Conservation (phyloP, 2,329 filamentous ascomycete genomes). For the Pleomassaria siparia region DNA sequence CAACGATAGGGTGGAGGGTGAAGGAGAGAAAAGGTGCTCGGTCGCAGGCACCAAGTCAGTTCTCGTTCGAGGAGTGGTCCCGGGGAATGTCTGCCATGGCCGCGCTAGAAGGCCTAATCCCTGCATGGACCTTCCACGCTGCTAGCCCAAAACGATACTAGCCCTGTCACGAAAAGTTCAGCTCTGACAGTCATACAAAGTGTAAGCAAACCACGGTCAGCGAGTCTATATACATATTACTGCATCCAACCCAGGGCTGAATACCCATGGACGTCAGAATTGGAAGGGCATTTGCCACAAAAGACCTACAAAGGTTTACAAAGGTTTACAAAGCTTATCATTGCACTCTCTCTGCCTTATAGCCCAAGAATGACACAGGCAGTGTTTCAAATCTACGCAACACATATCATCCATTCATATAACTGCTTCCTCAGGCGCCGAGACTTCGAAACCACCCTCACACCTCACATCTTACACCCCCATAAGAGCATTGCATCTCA, state of each 20-base stretch:
- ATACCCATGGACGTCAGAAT: too few relatives aligned
- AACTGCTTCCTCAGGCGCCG: not conserved
- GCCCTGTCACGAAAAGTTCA: not conserved
- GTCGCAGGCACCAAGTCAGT: not conserved
- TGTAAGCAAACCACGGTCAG: too few relatives aligned
- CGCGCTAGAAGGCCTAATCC: conserved; percentile 1
- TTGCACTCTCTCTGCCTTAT: not conserved
- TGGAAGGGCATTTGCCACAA: too few relatives aligned
- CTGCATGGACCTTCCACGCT: not conserved
- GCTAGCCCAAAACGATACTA: not conserved
- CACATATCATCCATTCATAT: not conserved
- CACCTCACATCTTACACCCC: too few relatives aligned
- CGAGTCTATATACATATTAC: too few relatives aligned
- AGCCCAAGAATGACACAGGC: not conserved
- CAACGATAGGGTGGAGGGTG: conserved; percentile 4
- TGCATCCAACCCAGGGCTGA: too few relatives aligned
- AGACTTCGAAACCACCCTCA: not conserved
- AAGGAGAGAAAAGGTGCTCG: conserved; percentile 1
- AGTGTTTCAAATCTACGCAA: conserved; percentile 3
- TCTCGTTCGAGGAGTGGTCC: conserved; percentile 1
- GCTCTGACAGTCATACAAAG: not conserved
- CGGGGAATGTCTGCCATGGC: not conserved
- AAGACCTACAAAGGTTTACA: too few relatives aligned
- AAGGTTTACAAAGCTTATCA: too few relatives aligned
- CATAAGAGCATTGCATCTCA: not conserved